Evolutionary conservation across 495 filamentous ascomycete species (phyloP).

Genomic region (Penicillium atrosanguineum): DNA sequence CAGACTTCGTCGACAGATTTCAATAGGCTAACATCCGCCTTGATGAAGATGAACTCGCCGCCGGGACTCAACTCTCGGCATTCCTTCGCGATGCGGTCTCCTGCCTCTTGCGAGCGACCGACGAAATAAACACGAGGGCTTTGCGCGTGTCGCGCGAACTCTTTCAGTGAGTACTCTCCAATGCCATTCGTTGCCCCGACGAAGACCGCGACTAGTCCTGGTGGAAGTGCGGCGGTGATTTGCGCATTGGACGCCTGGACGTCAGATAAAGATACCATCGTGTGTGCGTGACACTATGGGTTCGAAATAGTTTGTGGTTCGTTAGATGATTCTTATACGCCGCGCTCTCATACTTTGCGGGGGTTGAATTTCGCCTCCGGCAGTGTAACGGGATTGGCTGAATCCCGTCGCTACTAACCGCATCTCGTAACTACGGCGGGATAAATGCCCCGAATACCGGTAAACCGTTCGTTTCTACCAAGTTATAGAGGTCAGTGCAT

Average conservation of each 20-base stretch:
- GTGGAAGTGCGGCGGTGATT: not conserved
- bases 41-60: conserved; percentile 51
- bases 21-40: conserved; percentile 57
- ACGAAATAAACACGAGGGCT: conserved; percentile 43
- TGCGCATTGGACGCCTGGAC: conserved; percentile 3
- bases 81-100: conserved; percentile 44
- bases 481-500: too few species aligned
- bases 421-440: too few species aligned
- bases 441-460: too few species aligned
- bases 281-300: not conserved
- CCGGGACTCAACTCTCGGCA: conserved; percentile 24
- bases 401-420: too few species aligned
- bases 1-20: conserved; percentile 58
- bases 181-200: not conserved
- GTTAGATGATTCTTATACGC: too few species aligned
- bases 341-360: too few species aligned
- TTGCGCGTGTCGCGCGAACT: conserved; percentile 47
- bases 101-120: conserved; percentile 48
- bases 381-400: too few species aligned
- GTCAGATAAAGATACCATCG: not conserved
- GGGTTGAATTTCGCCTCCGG: too few species aligned
- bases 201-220: not conserved
- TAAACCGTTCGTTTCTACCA: too few species aligned
- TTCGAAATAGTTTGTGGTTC: too few species aligned
- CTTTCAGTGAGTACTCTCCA: conserved; percentile 34